Percentiles rank a stretch among this genome's conserved stretches.
Evolutionary conservation across 2,329 filamentous ascomycete genomes (phyloP).

Genomic region (Triangularia setosa): DNA sequence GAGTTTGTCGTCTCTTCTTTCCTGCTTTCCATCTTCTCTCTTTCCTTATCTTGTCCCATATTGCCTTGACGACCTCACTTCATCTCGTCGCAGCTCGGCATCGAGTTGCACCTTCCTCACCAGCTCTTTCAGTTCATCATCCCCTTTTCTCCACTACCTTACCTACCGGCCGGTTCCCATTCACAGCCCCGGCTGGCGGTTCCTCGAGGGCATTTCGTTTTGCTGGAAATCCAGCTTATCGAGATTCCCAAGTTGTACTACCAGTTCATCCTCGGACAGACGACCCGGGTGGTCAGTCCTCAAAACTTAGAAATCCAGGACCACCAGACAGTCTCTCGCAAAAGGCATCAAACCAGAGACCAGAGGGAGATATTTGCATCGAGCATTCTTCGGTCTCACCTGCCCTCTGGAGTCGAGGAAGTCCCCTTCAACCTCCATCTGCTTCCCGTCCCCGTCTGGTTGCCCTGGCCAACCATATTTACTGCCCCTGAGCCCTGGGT

Average conservation of each 20-base stretch:
- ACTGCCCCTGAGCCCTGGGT: not conserved
- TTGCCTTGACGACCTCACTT: not conserved
- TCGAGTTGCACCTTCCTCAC: not conserved
- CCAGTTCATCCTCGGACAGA: not conserved
- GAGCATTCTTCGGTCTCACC: constrained; percentile 16
- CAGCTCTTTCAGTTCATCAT: not conserved
- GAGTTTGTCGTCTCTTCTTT: not conserved
- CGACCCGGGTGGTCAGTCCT: not conserved
- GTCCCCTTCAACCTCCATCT: not conserved
- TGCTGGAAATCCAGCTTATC: not conserved
- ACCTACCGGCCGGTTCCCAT: not conserved
- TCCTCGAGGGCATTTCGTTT: not conserved
- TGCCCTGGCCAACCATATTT: constrained; percentile 1
- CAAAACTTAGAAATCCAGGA: not conserved
- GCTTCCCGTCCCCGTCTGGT: not conserved
- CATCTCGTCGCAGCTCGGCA: not conserved
- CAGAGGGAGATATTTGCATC: not conserved
- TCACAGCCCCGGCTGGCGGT: not conserved
- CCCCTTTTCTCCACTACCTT: not conserved
- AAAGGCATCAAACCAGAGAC: not conserved
- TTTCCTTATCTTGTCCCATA: not conserved
- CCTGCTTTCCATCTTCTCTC: not conserved
- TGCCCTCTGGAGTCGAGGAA: constrained; percentile 9
- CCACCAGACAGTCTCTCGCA: not conserved
- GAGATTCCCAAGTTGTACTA: not conserved